phyloP scores from a whole-genome alignment of 768 basidiomycete genomes.

The Calocybe cyanea region DNA sequence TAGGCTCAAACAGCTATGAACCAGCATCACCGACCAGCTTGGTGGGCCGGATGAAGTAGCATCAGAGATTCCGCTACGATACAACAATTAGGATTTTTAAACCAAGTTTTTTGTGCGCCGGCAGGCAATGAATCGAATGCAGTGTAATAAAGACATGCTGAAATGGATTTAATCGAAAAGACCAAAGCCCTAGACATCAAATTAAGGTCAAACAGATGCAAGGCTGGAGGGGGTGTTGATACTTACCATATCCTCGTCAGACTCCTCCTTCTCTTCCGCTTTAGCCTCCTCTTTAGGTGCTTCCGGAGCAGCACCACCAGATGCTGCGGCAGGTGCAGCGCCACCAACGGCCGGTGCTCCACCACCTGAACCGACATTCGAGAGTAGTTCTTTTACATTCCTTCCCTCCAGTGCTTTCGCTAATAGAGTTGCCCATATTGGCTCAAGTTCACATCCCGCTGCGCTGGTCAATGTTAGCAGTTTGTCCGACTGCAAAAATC shows the following conservation, averaged over 20 bases:
- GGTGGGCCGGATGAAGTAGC: too few relatives aligned
- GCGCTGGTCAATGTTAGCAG: slow-evolving; percentile 80
- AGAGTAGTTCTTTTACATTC: slow-evolving; percentile 93
- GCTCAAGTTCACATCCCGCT: slow-evolving; percentile 83
- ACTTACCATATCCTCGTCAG: slow-evolving; percentile 86
- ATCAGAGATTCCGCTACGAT: too few relatives aligned
- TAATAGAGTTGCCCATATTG: slow-evolving; percentile 97
- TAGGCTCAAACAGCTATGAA: too few relatives aligned
- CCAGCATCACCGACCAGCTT: too few relatives aligned
- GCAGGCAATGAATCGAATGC: slow-evolving; percentile 16
- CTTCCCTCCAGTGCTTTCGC: slow-evolving; percentile 98
- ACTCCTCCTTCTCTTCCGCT: slow-evolving; percentile 86
- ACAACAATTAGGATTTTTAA: slow-evolving; percentile 11
- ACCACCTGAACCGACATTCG: slow-evolving; percentile 92
- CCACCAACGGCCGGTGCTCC: slow-evolving; percentile 72
- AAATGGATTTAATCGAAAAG: slow-evolving; percentile 75
- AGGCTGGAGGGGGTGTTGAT: background rate
- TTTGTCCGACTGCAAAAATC: slow-evolving; percentile 73
- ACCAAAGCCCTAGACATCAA: slow-evolving; percentile 75
- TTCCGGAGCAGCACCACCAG: slow-evolving; percentile 60
- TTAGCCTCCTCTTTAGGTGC: slow-evolving; percentile 78
- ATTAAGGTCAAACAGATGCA: background rate
- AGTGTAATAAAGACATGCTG: slow-evolving; percentile 8
- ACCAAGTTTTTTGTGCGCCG: slow-evolving; percentile 11
- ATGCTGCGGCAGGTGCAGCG: slow-evolving; percentile 42